Evolutionary conservation across 257 asterid genomes (phyloP), one percentile per base, ranked within the genome.

Genomic region (Fraxinus anomala): DNA sequence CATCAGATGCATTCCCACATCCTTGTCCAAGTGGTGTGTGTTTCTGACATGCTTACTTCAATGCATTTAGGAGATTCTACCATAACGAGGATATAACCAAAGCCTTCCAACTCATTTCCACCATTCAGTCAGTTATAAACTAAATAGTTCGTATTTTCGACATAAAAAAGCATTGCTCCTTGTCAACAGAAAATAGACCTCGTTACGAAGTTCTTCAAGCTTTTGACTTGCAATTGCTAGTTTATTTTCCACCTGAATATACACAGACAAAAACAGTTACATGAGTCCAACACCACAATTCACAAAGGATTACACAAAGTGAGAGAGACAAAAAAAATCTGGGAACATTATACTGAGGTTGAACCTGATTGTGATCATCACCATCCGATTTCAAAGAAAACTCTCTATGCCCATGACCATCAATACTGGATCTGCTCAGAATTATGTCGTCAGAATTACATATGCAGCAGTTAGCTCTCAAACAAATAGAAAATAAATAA

Each of bases 191-290:
- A 70, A 31, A 75, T 70, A 23, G 23, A 93, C 97, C 95, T 94
- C 91, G 44, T 86, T 77, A 72, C 79, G 96, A 79, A 94, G 94
- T 81, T 88, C 91, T 77, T 87, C 92, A 84, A 87, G 86, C 88
- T 89, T 90, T 80, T 83, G 89, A 76, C 76, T 83, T 74, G 93
- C 83, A 82, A 78, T 81, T 44, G 86, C 88, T 76, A 89, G 75
- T 83, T 84, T 81, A 80, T 70, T 71, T 80, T 82, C 82, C 1
- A 79, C 86, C 98, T 92, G 86, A 77, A 59, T 59, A 73, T 68
- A 77, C 74, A 61, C n/a, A 82, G 44, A 83, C 69, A 54, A 72
- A 68, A 77, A 66, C 26, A 26, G 71, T 59, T 68, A 78, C 68
- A 73, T 19, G n/a, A 79, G 34, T 47, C 39, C 61, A 61, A 73